Base-by-base conservation (phyloP, 345 rosid species). In the Alliaria petiolata region DNA sequence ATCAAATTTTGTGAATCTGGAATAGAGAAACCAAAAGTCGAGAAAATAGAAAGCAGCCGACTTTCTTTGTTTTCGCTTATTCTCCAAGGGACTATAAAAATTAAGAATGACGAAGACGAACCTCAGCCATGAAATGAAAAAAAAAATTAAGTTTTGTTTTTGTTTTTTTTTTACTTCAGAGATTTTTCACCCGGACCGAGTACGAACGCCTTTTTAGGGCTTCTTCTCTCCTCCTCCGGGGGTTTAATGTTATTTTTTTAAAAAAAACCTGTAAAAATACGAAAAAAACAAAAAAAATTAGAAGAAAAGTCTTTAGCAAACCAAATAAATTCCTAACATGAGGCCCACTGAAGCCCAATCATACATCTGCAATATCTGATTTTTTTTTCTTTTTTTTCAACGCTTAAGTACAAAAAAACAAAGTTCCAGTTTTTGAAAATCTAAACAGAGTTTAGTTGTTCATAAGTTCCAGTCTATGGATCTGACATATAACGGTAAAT, bases 21-120 rank as follows among this genome's bases (percentile, higher is more conserved):
- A 40, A 15, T 3, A 58, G 7, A 26, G 49, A 60, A 59, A 53
- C 45, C 33, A 64, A 67, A 14, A 46, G 52, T 31, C 38, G 56
- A 53, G 39, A 12, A 2, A 8, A n/a, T n/a, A 54, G 57, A n/a
- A 53, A 20, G 42, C 30, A 52, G 45, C 79, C 53, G 75, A 62
- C 71, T 47, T n/a, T n/a, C n/a, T n/a, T 33, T 31, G 52, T 39
- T 28, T 47, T 26, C 3, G 36, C 8, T 44, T 11, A 8, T 17
- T 20, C 25, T 22, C 25, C 25, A 1, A 22, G 25, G 25, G 3
- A 22, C 25, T 1, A 8, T 5, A 13, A 57, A n/a, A 69, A 44
- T 57, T 39, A 62, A 15, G 14, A 42, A 67, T 67, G 80, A 71
- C 80, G 84, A 67, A 62, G 84, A 66, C 62, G 59, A 75, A 52